Percentiles rank a stretch among this genome's conserved stretches.
phyloP scores from a whole-genome alignment of 805 yeast species.

The Lipomyces spencermartinsiae region DNA sequence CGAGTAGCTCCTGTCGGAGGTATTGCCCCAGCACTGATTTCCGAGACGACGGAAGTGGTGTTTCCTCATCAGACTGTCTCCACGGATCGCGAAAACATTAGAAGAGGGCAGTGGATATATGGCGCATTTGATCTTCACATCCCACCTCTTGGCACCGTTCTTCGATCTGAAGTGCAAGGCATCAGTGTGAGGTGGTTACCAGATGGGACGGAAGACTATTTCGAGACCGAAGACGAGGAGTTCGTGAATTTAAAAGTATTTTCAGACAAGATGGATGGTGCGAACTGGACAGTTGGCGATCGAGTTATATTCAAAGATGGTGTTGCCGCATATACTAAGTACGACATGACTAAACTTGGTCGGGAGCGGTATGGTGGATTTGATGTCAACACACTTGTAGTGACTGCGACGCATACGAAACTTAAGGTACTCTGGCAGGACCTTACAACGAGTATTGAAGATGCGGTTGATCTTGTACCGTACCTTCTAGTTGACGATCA shows the following conservation, averaged over 20 bases:
- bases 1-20: slow-evolving; percentile 32
- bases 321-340: slow-evolving; percentile 18
- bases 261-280: slow-evolving; percentile 26
- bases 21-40: slow-evolving; percentile 30
- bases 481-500: slow-evolving; percentile 35
- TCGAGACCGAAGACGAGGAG: slow-evolving; percentile 21
- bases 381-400: slow-evolving; percentile 31
- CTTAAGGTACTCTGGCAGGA: slow-evolving; percentile 37
- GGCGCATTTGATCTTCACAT: slow-evolving; percentile 24
- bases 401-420: slow-evolving; percentile 27
- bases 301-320: slow-evolving; percentile 31
- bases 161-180: slow-evolving; percentile 26
- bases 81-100: slow-evolving; percentile 17
- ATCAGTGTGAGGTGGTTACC: slow-evolving; percentile 34
- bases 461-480: slow-evolving; percentile 29
- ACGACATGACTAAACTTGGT: slow-evolving; percentile 20
- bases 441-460: slow-evolving; percentile 15
- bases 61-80: slow-evolving; percentile 32
- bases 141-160: slow-evolving; percentile 23
- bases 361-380: slow-evolving; percentile 36
- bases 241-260: slow-evolving; percentile 18
- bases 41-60: slow-evolving; percentile 20
- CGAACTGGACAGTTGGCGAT: slow-evolving; percentile 37
- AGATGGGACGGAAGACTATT: slow-evolving; percentile 19
- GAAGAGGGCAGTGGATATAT: slow-evolving; percentile 32